A percentile compares a stretch with the other conserved stretches of the same genome.
Conservation (phyloP, 768 basidiomycete genomes). For the Boletus pseudopeckii region DNA sequence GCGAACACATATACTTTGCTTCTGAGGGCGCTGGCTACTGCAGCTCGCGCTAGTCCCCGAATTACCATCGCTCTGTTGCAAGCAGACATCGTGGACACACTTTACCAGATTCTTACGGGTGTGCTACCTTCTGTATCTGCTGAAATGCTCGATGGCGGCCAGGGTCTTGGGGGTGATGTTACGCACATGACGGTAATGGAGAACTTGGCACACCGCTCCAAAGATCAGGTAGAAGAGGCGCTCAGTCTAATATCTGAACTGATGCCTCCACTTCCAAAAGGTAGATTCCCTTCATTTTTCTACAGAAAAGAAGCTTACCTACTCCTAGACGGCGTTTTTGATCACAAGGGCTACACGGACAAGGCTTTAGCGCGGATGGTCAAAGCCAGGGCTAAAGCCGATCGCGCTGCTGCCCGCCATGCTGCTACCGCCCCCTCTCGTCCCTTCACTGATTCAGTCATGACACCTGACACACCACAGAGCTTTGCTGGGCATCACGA, state of each 20-base stretch:
- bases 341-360: slow-evolving; percentile 86
- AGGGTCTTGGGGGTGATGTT: slow-evolving; percentile 82
- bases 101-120: slow-evolving; percentile 95
- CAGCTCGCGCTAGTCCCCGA: slow-evolving; percentile 83
- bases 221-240: slow-evolving; percentile 96
- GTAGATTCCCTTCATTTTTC: slow-evolving; percentile 35
- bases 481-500: slow-evolving; percentile 17
- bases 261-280: slow-evolving; percentile 90
- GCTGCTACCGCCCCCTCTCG: slow-evolving; percentile 35
- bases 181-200: slow-evolving; percentile 99
- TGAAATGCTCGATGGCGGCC: slow-evolving; percentile 54
- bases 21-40: slow-evolving; percentile 82
- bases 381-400: slow-evolving; percentile 81
- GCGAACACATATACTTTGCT: slow-evolving; percentile 86
- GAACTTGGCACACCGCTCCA: slow-evolving; percentile 92
- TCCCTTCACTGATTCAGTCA: slow-evolving; percentile 25
- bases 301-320: slow-evolving; percentile 1
- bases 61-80: slow-evolving; percentile 85
- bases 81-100: slow-evolving; percentile 86
- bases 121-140: slow-evolving; percentile 70
- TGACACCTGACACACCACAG: slow-evolving; percentile 20
- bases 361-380: slow-evolving; percentile 73
- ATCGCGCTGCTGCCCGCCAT: slow-evolving; percentile 67
- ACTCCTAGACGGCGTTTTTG: slow-evolving; percentile 85
- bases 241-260: slow-evolving; percentile 86